phyloP scores from a whole-genome alignment of 2,329 filamentous ascomycete genomes.

The Pseudogymnoascus sp. region DNA sequence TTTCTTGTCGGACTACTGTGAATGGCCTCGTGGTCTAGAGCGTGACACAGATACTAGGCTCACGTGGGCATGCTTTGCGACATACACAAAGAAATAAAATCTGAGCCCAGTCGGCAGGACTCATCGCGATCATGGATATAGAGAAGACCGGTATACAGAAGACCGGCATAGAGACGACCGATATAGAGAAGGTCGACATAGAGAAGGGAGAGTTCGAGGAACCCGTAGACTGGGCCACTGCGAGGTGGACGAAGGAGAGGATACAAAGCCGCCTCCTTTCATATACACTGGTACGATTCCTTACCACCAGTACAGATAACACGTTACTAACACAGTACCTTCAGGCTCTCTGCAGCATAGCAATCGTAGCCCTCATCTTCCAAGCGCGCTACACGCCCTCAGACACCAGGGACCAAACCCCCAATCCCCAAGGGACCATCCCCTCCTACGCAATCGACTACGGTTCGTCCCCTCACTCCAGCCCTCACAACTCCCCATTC shows the following conservation, averaged over 20 bases:
- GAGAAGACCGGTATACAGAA: not conserved
- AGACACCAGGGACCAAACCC: not conserved
- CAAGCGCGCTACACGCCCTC: not conserved
- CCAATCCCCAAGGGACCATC: not conserved
- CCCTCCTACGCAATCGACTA: slow-evolving; percentile 3
- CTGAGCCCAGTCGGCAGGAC: not conserved
- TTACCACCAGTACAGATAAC: not conserved
- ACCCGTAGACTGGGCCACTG: not conserved
- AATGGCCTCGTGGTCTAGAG: not conserved
- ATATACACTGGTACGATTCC: not conserved
- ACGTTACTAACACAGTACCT: not conserved
- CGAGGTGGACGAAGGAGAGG: not conserved
- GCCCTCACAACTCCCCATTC: too few species aligned
- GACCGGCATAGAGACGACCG: too few species aligned
- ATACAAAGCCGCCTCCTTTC: not conserved
- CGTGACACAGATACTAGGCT: not conserved
- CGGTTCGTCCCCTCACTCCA: not conserved
- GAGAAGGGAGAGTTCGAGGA: not conserved
- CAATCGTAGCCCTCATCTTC: not conserved
- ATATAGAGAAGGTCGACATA: not conserved
- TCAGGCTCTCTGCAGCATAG: not conserved
- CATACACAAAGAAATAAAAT: not conserved
- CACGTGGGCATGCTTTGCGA: not conserved
- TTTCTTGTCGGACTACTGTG: not conserved
- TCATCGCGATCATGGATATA: not conserved